Evolutionary conservation across 306 rosid genomes (phyloP), one percentile per base, ranked within the genome.

Genomic region (Cicer cuneatum): DNA sequence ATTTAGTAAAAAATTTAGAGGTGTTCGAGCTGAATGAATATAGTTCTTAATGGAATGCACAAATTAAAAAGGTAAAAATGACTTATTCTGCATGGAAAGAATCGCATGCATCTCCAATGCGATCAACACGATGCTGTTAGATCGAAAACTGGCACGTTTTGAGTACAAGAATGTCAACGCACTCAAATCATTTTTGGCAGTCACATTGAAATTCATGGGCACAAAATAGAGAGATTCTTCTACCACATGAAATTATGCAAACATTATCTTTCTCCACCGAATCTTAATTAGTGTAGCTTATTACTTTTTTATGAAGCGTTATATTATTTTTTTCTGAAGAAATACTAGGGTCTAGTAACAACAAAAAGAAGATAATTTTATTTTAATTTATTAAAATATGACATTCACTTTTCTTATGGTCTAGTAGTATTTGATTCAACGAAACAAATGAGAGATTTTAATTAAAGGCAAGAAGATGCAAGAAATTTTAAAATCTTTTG

Each of bases 91-190:
- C 52, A 43, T 74, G 60, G 37, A 8, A 51, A 49, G 38, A 69
- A 59, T 74, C 43, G 42, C n/a, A 59, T 46, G 69, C 51, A 63
- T 40, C 14, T 62, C 48, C 48, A 62, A 35, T 38, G 38, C 37
- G 21, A 5, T 29, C 21, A 29, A 39, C 8, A 39, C 16, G 48
- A 39, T 39, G 35, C 69, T 18, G 33, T 63, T 63, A 40, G 39
- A 18, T 33, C 2, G 58, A 0, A 58, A 58, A 63, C 62, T 48
- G 13, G 3, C 46, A 40, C 66, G 66, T 35, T 60, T 13, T 68
- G 10, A 4, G 43, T 45, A 15, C n/a, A 11, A 80, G 75, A 80
- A 80, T 73, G 79, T 80, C 83, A 80, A 80, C 74, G 66, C 71
- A 69, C 47, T 46, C 24, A 10, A 7, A 54, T 4, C 43, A 21